Evolutionary conservation across 345 rosid genomes (phyloP), one percentile per base, ranked within the genome.

Genomic region (Chamaenerion angustifolium): DNA sequence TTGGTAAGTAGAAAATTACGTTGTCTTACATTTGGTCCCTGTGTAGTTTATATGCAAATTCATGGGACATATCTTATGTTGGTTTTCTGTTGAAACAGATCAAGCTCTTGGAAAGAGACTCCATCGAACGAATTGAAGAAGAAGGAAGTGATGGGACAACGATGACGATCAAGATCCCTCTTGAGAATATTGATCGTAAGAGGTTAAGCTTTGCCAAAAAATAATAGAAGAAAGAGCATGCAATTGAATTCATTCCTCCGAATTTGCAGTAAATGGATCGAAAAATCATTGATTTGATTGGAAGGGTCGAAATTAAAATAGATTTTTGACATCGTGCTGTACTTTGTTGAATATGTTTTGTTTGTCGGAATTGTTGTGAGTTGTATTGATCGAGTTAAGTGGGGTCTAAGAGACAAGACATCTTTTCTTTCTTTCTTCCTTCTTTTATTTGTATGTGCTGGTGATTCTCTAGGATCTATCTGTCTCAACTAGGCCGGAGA

Each of bases 31-130:
- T 15, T 40, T 23, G 21, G 9, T 35, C 6, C 4, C 25, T 4
- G 4, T 9, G 31, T 5, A 13, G 27, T 16, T 21, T 25, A 11
- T 15, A 21, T 16, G 23, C 12, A 7, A 46, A 46, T 16, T 10
- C 15, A 31, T 31, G 2, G 37, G 3, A 9, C 58, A 43, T 45
- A n/a, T 10, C n/a, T 40, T 14, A 6, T 5, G 17, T 55, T 44
- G 14, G 16, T 53, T 18, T 14, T 43, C 43, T 40, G 27, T 40
- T 18, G 40, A 10, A 23, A 49, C 61, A 82, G 83, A 56, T 79
- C 70, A 77, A 64, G 57, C 61, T 76, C 6, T 51, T 82, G 41
- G 71, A 75, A 65, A 79, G 37, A 52, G 77, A 82, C 52, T 77
- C 83, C 6, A 57, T 82, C 0, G 15, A 59, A 11, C 76, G 86